Evolutionary conservation across 495 filamentous ascomycete genomes (phyloP).

Genomic region (Parathielavia hyrcaniae): DNA sequence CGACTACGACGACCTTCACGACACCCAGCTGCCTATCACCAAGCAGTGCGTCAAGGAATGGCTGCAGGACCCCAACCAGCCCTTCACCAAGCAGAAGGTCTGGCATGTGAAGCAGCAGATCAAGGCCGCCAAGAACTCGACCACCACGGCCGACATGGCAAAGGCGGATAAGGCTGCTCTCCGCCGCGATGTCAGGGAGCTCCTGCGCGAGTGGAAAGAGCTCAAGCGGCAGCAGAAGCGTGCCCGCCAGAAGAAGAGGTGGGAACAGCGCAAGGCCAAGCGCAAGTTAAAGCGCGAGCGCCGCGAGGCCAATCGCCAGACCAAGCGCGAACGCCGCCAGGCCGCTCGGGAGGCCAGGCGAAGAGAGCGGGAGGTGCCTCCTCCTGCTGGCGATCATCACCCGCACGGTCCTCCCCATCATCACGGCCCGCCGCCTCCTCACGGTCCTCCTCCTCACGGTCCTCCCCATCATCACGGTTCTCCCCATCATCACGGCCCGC

Average conservation of each 20-base stretch:
- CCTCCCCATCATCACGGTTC: background rate
- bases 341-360: no score
- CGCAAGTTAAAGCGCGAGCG: conserved; percentile 14
- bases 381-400: background rate
- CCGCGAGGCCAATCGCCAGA: conserved; percentile 23
- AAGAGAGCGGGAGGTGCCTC: background rate
- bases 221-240: conserved; percentile 30
- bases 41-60: conserved; percentile 36
- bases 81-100: conserved; percentile 40
- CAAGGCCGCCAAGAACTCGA: conserved; percentile 33
- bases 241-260: conserved; percentile 24
- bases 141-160: conserved; percentile 13
- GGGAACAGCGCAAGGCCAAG: conserved; percentile 23
- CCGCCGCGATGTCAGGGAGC: conserved; percentile 35
- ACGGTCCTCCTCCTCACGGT: background rate
- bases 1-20: conserved; percentile 41
- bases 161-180: conserved; percentile 27
- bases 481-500: no score
- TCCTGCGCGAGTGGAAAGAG: conserved; percentile 32
- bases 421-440: no score
- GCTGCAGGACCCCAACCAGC: conserved; percentile 40
- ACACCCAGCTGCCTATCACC: conserved; percentile 37
- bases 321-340: conserved; percentile 13
- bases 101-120: conserved; percentile 34
- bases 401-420: no score